Evolutionary conservation across 1,139 yeast genomes (phyloP).

Genomic region (Tardiomyces blankii): DNA sequence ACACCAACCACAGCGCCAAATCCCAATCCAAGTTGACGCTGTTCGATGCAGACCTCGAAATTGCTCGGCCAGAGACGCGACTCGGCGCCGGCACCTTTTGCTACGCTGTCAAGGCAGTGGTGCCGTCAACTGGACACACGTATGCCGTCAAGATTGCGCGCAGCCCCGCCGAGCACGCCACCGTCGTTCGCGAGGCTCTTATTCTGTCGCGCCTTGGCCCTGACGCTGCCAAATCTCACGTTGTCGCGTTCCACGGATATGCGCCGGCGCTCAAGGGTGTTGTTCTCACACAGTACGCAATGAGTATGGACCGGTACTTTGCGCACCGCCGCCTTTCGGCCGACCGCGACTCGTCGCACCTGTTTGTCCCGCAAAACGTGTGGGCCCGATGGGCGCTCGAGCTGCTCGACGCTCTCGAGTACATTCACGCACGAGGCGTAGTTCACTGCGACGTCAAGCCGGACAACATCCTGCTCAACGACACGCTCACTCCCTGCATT

Average conservation of each 20-base stretch:
- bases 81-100: conserved; percentile 12
- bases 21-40: too few species aligned
- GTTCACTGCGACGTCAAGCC: conserved; percentile 95
- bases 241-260: conserved; percentile 7
- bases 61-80: background rate
- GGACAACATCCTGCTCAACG: conserved; percentile 71
- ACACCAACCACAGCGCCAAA: too few species aligned
- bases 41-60: too few species aligned
- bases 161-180: conserved; percentile 6
- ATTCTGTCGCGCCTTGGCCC: conserved; percentile 5
- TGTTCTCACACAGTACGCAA: conserved; percentile 9
- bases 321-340: conserved; percentile 2
- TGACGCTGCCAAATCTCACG: background rate
- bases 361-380: background rate
- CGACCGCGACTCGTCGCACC: conserved; percentile 3
- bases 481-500: conserved; percentile 23
- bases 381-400: conserved; percentile 42
- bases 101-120: conserved; percentile 5
- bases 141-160: conserved; percentile 10
- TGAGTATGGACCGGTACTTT: conserved; percentile 5
- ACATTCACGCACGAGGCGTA: conserved; percentile 74
- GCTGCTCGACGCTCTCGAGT: conserved; percentile 74
- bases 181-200: conserved; percentile 7
- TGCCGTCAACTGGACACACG: conserved; percentile 2
- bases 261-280: conserved; percentile 7